Evolutionary conservation across 257 asterid species (phyloP).

Genomic region (Solanum clarkiae): DNA sequence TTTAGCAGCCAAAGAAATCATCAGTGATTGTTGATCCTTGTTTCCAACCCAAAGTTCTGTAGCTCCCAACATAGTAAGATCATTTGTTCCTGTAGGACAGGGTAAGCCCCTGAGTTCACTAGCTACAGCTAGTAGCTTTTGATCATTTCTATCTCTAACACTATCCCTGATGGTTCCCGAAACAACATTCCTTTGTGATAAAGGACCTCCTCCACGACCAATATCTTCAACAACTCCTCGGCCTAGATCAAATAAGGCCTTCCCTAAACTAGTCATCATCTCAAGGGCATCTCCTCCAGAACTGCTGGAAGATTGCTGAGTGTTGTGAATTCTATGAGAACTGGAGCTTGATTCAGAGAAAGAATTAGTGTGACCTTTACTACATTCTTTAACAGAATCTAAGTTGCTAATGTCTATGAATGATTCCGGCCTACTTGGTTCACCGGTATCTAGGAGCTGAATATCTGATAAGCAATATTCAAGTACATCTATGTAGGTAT

Average conservation of each 20-base stretch:
- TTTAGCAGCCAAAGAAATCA: conserved; percentile 58
- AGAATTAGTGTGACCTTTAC: conserved; percentile 22
- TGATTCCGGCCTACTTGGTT: conserved; percentile 14
- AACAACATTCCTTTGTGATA: conserved; percentile 34
- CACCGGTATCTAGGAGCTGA: conserved; percentile 38
- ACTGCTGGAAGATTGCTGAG: conserved; percentile 30
- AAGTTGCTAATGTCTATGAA: conserved; percentile 19
- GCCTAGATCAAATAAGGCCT: conserved; percentile 85
- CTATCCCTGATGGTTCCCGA: conserved; percentile 27
- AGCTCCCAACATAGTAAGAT: conserved; percentile 51
- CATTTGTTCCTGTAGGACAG: conserved; percentile 69
- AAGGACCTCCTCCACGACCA: conserved; percentile 62
- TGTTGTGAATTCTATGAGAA: conserved; percentile 23
- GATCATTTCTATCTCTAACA: conserved; percentile 29
- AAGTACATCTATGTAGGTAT: conserved; percentile 74
- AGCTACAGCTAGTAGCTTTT: conserved; percentile 32
- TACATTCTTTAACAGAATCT: conserved; percentile 20
- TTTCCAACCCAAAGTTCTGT: conserved; percentile 78
- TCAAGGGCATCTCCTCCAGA: conserved; percentile 95
- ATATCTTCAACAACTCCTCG: conserved; percentile 95
- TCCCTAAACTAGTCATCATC: conserved; percentile 81
- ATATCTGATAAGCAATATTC: conserved; percentile 91
- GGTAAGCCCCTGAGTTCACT: conserved; percentile 80
- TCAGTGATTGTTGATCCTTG: conserved; percentile 59
- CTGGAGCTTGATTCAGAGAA: conserved; percentile 26